These are phyloP conservation scores for Penstemon eatonii DNA, from an alignment of 257 asterid genomes.

Conservation along the genomic window DNA sequence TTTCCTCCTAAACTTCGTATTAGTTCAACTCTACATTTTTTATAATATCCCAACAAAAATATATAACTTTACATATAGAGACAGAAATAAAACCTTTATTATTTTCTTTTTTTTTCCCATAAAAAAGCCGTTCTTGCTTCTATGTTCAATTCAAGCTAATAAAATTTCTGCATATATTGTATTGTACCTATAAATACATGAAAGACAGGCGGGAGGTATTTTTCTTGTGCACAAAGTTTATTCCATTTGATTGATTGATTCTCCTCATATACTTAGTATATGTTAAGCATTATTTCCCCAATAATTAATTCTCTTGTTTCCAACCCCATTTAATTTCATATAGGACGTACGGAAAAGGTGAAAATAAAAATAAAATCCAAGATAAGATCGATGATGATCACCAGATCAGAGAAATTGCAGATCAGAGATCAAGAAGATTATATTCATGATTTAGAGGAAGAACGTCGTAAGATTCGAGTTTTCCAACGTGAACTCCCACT, in stretches of 20 bases:
- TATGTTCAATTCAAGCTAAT: constrained; percentile 1
- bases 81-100: not conserved
- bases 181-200: not conserved
- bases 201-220: not conserved
- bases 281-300: constrained; percentile 49
- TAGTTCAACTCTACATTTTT: too few species aligned
- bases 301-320: constrained; percentile 18
- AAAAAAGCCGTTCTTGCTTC: not conserved
- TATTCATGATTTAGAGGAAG: constrained; percentile 64
- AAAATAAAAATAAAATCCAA: not conserved
- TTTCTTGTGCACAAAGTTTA: constrained; percentile 40
- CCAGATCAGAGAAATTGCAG: constrained; percentile 50
- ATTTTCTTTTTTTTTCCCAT: not conserved
- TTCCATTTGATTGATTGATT: constrained; percentile 52
- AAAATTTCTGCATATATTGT: not conserved
- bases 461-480: constrained; percentile 81
- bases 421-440: constrained; percentile 55
- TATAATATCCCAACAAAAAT: too few species aligned
- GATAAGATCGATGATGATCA: constrained; percentile 36
- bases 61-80: too few species aligned
- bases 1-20: not conserved
- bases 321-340: constrained; percentile 6
- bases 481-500: constrained; percentile 96
- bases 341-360: not conserved
- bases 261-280: constrained; percentile 55